These are phyloP conservation scores for Fonsecaea monophora DNA, from an alignment of 2,329 filamentous ascomycete species.

Conservation along the genomic window DNA sequence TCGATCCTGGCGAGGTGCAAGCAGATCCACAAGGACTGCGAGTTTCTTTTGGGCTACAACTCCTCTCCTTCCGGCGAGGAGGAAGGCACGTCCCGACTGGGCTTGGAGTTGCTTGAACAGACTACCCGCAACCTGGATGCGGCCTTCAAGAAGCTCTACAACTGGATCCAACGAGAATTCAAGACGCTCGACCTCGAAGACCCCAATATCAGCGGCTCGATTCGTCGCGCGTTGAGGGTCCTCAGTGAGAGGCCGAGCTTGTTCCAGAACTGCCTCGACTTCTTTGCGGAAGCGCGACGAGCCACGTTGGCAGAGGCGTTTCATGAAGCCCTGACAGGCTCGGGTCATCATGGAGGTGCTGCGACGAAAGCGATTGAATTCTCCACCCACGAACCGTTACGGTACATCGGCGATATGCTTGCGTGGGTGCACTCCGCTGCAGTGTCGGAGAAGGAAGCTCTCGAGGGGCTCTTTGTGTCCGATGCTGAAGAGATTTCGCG, in stretches of 20 bases:
- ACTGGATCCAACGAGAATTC: conserved; percentile 94
- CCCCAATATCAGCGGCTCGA: conserved; percentile 84
- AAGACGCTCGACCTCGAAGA: conserved; percentile 92
- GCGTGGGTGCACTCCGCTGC: conserved; percentile 95
- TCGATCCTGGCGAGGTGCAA: conserved; percentile 77
- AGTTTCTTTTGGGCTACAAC: conserved; percentile 86
- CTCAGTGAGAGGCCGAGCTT: conserved; percentile 86
- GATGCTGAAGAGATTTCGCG: conserved; percentile 88
- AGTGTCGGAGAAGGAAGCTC: conserved; percentile 89
- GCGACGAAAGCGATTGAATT: conserved; percentile 84
- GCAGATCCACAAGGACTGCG: conserved; percentile 85
- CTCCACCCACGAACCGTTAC: conserved; percentile 85
- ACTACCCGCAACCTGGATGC: conserved; percentile 84
- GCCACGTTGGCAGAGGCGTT: conserved; percentile 87
- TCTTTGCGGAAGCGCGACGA: conserved; percentile 89
- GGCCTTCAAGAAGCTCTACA: conserved; percentile 93
- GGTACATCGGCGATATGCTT: conserved; percentile 96
- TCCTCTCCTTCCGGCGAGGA: conserved; percentile 65
- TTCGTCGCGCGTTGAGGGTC: conserved; percentile 82
- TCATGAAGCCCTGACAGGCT: conserved; percentile 83
- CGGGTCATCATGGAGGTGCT: conserved; percentile 56
- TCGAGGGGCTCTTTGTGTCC: conserved; percentile 88
- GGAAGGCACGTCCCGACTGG: conserved; percentile 75
- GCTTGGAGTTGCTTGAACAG: conserved; percentile 89
- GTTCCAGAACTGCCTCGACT: conserved; percentile 92